Conservation (phyloP, 1,284 basidiomycete genomes). For the Heliocybe sulcata region DNA sequence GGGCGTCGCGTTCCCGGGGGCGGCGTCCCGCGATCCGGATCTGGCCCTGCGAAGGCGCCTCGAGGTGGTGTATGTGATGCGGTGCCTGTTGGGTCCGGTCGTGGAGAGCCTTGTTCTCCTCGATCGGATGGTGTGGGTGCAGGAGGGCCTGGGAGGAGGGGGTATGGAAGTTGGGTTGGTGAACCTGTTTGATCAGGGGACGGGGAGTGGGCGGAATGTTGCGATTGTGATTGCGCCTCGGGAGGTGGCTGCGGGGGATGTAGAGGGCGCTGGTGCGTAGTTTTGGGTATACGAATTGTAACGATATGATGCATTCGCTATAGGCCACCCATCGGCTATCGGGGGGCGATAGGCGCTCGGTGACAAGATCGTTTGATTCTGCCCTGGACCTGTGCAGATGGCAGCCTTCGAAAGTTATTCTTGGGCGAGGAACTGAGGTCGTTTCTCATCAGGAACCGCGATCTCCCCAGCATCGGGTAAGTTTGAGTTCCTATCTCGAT, state of each 20-base stretch:
- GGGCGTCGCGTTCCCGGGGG: conserved; percentile 8
- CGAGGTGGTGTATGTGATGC: conserved; percentile 32
- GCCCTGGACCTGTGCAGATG: not conserved
- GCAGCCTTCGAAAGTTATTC: not conserved
- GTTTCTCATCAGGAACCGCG: no score
- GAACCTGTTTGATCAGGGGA: conserved; percentile 60
- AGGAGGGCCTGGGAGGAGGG: conserved; percentile 19
- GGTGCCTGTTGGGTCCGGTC: conserved; percentile 31
- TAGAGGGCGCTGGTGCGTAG: no score
- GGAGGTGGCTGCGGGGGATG: not conserved
- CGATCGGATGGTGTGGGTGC: conserved; percentile 28
- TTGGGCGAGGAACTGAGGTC: not conserved
- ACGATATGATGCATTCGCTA: no score
- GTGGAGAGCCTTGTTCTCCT: conserved; percentile 32
- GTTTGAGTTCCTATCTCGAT: no score
- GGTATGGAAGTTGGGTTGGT: conserved; percentile 34
- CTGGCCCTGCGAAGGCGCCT: conserved; percentile 14
- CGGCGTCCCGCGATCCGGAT: conserved; percentile 7
- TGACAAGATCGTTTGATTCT: not conserved
- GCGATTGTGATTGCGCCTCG: conserved; percentile 39
- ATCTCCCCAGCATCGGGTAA: no score
- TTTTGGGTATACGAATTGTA: no score
- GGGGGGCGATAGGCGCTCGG: not conserved
- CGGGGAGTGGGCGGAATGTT: conserved; percentile 59
- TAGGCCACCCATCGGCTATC: no score